Conservation (phyloP, 495 filamentous ascomycete species). For the Neurospora sp. region DNA sequence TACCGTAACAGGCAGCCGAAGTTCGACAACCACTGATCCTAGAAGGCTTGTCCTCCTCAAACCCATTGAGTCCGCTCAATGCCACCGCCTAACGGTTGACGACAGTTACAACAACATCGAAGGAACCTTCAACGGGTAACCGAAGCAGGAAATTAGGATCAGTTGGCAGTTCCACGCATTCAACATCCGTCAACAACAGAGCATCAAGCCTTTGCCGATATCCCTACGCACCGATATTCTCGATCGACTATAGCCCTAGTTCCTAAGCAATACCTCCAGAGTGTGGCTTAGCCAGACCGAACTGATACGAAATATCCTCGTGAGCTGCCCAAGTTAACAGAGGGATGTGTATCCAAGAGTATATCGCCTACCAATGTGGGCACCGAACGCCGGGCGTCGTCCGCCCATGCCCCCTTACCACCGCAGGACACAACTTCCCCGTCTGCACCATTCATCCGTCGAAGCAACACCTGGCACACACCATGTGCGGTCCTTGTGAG, state of each 20-base stretch:
- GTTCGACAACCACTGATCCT: not conserved
- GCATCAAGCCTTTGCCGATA: not conserved
- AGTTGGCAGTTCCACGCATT: not conserved
- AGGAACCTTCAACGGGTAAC: not conserved
- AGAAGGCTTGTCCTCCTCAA: not conserved
- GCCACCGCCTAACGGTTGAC: not conserved
- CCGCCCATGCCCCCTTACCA: constrained; percentile 34
- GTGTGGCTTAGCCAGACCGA: not conserved
- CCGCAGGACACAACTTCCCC: constrained; percentile 19
- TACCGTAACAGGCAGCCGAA: not conserved
- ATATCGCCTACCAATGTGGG: constrained; percentile 34
- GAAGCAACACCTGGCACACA: constrained; percentile 17
- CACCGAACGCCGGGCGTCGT: constrained; percentile 27
- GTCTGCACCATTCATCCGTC: constrained; percentile 20
- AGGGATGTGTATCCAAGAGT: constrained; percentile 34
- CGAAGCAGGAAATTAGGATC: not conserved
- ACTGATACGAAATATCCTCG: not conserved
- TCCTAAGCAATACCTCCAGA: not conserved
- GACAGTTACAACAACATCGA: not conserved
- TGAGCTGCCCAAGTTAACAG: not conserved
- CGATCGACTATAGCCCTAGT: not conserved
- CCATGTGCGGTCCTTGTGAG: constrained; percentile 30
- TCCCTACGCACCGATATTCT: not conserved
- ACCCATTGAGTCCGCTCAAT: not conserved
- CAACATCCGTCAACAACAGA: not conserved